Conservation (phyloP, 2,329 filamentous ascomycete genomes). For the Claviceps maximensis region DNA sequence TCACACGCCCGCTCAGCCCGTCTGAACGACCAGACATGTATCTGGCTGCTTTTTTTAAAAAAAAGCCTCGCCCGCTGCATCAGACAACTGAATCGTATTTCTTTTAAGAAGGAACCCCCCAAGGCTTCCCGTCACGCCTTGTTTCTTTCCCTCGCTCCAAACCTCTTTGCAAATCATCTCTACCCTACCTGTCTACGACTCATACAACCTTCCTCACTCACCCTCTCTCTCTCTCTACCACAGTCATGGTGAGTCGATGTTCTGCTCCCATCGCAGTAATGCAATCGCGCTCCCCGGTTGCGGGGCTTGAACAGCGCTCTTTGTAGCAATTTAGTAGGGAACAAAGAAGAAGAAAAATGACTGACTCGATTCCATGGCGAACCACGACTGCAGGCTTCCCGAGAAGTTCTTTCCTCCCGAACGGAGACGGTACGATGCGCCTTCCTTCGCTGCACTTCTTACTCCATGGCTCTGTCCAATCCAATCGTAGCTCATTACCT, state of each 20-base stretch:
- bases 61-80: background rate
- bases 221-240: background rate
- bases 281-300: no score
- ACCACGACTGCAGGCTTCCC: constrained; percentile 13
- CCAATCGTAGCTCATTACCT: background rate
- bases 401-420: constrained; percentile 16
- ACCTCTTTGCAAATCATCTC: no score
- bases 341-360: background rate
- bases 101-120: background rate
- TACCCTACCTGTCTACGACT: background rate
- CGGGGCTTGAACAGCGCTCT: no score
- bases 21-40: no score
- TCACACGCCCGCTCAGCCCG: no score
- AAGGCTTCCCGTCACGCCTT: background rate
- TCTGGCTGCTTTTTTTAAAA: background rate
- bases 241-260: background rate
- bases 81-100: background rate
- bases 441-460: background rate
- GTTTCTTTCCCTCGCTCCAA: background rate
- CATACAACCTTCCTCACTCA: background rate
- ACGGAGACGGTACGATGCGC: constrained; percentile 21
- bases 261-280: background rate
- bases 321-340: background rate
- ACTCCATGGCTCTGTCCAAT: background rate
- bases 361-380: background rate